Conservation (phyloP, 345 rosid species). For the Rubroshorea leprosula region DNA sequence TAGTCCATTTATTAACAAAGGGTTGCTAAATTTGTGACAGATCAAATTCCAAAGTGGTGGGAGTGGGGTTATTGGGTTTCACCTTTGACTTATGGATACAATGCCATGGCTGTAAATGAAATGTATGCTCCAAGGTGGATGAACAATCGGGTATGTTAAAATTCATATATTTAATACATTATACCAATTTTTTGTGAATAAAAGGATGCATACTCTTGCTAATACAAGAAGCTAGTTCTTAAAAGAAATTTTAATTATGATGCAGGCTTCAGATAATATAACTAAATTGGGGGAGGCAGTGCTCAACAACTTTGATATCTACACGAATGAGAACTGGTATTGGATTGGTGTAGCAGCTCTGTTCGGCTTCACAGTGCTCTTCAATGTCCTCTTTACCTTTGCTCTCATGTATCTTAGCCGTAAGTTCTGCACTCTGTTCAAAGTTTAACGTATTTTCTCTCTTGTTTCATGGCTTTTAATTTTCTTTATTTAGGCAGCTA, state of each 20-base stretch:
- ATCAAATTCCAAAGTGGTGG: constrained; percentile 77
- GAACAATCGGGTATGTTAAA: constrained; percentile 39
- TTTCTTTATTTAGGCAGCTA: background rate
- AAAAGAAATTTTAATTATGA: background rate
- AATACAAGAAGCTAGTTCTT: constrained; percentile 18
- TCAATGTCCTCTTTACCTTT: constrained; percentile 68
- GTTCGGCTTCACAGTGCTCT: constrained; percentile 58
- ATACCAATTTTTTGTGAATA: too few species aligned
- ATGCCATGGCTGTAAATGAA: constrained; percentile 71
- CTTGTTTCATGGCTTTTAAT: background rate
- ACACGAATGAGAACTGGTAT: constrained; percentile 56
- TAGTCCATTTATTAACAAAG: background rate
- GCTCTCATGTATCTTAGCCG: constrained; percentile 62
- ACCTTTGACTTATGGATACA: constrained; percentile 64
- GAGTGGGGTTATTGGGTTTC: constrained; percentile 91
- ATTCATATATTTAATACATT: background rate
- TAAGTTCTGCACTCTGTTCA: constrained; percentile 27
- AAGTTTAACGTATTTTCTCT: background rate
- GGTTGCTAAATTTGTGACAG: constrained; percentile 29
- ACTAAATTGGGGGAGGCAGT: constrained; percentile 55
- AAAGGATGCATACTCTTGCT: too few species aligned
- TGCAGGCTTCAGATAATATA: constrained; percentile 49
- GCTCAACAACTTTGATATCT: constrained; percentile 45
- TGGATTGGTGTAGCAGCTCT: constrained; percentile 73
- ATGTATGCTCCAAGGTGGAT: constrained; percentile 83